A percentile compares a stretch with the other conserved stretches of the same genome.
Conservation (phyloP, 352 stramenopile genomes). For the Phytophthora podocarpi region DNA sequence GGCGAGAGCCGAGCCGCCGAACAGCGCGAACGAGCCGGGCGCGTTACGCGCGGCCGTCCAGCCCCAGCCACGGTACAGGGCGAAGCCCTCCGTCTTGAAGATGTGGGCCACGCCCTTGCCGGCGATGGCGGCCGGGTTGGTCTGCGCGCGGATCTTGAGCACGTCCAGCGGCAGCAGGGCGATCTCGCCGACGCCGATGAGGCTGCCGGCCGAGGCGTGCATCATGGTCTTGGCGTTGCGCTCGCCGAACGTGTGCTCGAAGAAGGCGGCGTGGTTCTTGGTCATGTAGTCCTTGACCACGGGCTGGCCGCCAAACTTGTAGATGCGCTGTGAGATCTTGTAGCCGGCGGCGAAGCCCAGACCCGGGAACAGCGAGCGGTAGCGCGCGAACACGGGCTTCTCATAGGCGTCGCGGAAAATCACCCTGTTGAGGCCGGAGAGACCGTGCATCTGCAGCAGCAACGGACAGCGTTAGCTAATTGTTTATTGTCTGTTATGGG, state of each 20-base stretch:
- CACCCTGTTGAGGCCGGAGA: conserved; percentile 69
- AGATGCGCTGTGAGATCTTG: conserved; percentile 97
- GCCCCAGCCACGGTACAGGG: conserved; percentile 90
- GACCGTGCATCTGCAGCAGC: conserved; percentile 38
- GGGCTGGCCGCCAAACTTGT: conserved; percentile 97
- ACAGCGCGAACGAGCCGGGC: conserved; percentile 95
- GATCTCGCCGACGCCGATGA: conserved; percentile 96
- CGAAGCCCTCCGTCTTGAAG: conserved; percentile 91
- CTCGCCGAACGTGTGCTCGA: conserved; percentile 91
- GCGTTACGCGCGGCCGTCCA: conserved; percentile 95
- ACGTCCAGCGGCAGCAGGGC: conserved; percentile 95
- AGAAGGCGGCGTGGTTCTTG: conserved; percentile 86
- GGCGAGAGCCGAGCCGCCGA: conserved; percentile 89
- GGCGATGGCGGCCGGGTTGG: conserved; percentile 91
- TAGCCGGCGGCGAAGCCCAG: conserved; percentile 95
- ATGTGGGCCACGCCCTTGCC: conserved; percentile 93
- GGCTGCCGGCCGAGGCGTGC: conserved; percentile 89
- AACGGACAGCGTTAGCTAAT: neutral
- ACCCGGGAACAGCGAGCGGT: conserved; percentile 90
- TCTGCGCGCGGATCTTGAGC: conserved; percentile 97
- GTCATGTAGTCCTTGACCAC: conserved; percentile 94
- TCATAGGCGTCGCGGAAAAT: conserved; percentile 91
- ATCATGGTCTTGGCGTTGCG: conserved; percentile 94
- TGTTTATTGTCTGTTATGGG: neutral
- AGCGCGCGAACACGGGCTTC: conserved; percentile 78